These are phyloP conservation scores for Sergeia podlipaevii DNA, from an alignment of 208 protist genomes.

Conservation along the genomic window DNA sequence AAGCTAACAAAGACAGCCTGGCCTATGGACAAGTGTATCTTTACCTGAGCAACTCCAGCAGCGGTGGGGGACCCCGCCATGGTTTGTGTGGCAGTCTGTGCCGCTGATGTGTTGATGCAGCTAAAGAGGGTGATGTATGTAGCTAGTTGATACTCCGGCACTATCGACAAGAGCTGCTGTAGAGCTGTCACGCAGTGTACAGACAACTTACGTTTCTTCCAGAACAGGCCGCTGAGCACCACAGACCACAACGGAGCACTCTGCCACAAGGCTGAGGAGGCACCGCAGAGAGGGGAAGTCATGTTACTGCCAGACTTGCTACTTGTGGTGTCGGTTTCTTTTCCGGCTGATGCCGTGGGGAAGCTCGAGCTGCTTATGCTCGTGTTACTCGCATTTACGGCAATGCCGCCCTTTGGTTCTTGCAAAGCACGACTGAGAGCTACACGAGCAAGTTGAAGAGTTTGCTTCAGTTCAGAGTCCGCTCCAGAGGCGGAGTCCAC, in stretches of 20 bases:
- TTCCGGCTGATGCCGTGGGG: no score
- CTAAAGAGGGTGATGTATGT: constrained; percentile 27
- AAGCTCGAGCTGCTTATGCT: no score
- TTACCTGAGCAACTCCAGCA: background rate
- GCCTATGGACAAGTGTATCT: constrained; percentile 12
- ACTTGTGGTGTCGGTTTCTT: background rate
- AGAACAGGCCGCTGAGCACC: constrained; percentile 47
- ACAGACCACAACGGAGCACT: constrained; percentile 26
- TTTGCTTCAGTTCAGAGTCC: constrained; percentile 31
- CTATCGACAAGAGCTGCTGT: constrained; percentile 40
- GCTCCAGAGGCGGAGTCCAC: constrained; percentile 17
- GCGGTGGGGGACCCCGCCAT: no score
- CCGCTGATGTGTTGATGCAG: constrained; percentile 10
- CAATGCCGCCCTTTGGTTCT: no score
- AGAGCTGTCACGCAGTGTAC: constrained; percentile 30
- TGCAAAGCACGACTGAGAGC: no score
- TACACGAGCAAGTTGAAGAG: constrained; percentile 15
- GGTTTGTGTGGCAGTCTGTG: no score
- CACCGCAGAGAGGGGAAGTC: background rate
- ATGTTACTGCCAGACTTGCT: background rate
- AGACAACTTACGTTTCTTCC: constrained; percentile 46
- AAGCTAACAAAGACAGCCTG: constrained; percentile 39
- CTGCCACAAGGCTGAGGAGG: constrained; percentile 1
- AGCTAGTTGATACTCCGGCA: constrained; percentile 15
- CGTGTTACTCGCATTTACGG: no score